Percentiles rank a stretch among this genome's conserved stretches.
Conservation (phyloP, 768 basidiomycete species). For the Termitomyces sp. region DNA sequence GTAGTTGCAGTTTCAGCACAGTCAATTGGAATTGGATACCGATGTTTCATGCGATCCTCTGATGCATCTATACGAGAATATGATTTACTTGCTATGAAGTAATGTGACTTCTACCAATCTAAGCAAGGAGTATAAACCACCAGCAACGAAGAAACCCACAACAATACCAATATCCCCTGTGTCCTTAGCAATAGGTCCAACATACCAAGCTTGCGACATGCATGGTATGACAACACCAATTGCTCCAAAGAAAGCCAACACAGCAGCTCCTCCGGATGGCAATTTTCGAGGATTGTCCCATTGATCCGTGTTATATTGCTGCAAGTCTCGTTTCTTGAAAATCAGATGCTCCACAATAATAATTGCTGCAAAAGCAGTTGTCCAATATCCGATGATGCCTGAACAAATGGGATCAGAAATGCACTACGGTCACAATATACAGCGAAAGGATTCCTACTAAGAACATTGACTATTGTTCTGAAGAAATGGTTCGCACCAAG, state of each 20-base stretch:
- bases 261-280: slow-evolving; percentile 59
- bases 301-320: slow-evolving; percentile 38
- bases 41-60: no score
- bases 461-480: slow-evolving; percentile 53
- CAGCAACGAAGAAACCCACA: slow-evolving; percentile 44
- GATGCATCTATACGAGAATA: not conserved
- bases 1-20: no score
- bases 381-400: slow-evolving; percentile 54
- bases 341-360: slow-evolving; percentile 62
- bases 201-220: slow-evolving; percentile 70
- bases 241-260: slow-evolving; percentile 42
- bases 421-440: not conserved
- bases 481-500: slow-evolving; percentile 67
- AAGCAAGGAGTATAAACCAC: slow-evolving; percentile 33
- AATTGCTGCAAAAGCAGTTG: slow-evolving; percentile 49
- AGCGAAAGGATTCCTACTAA: slow-evolving; percentile 34
- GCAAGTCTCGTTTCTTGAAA: slow-evolving; percentile 47
- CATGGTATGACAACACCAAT: slow-evolving; percentile 55
- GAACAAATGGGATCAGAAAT: not conserved
- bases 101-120: slow-evolving; percentile 5
- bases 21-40: no score
- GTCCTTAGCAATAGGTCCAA: slow-evolving; percentile 56
- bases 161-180: slow-evolving; percentile 73
- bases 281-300: slow-evolving; percentile 53
- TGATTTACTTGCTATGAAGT: not conserved